A percentile compares a stretch with the other conserved stretches of the same genome.
Evolutionary conservation across 1,139 yeast genomes (phyloP).

Genomic region (Yamadazyma friedrichii): DNA sequence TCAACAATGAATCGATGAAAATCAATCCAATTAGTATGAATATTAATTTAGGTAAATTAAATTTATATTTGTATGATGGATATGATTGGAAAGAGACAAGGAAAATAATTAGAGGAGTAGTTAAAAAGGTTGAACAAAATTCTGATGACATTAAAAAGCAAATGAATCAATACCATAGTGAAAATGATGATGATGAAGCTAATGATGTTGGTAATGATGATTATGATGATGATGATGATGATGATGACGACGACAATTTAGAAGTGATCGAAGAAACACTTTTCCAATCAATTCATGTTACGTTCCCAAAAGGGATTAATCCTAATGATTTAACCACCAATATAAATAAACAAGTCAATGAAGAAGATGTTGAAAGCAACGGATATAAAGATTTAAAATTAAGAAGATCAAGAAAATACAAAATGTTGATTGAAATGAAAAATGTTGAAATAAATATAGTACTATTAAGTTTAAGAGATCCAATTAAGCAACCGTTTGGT

Average conservation of each 20-base stretch:
- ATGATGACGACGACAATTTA: slow-evolving; percentile 19
- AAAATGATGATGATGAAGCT: slow-evolving; percentile 17
- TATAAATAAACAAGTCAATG: slow-evolving; percentile 49
- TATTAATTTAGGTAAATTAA: slow-evolving; percentile 21
- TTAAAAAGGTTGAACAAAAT: slow-evolving; percentile 55
- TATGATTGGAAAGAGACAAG: slow-evolving; percentile 89
- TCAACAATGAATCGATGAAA: slow-evolving; percentile 6
- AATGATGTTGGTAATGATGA: slow-evolving; percentile 18
- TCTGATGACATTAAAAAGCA: not conserved
- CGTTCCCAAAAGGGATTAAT: slow-evolving; percentile 52
- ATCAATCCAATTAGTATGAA: slow-evolving; percentile 31
- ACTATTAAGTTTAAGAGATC: slow-evolving; percentile 50
- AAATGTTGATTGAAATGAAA: slow-evolving; percentile 56
- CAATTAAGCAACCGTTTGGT: slow-evolving; percentile 27
- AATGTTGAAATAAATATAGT: slow-evolving; percentile 49
- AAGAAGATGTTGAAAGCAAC: slow-evolving; percentile 16
- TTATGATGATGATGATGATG: slow-evolving; percentile 17
- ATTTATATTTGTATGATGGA: slow-evolving; percentile 76
- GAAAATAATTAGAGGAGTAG: slow-evolving; percentile 59
- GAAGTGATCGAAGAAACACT: slow-evolving; percentile 58
- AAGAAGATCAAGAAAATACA: slow-evolving; percentile 64
- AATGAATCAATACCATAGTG: slow-evolving; percentile 12
- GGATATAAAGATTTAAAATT: slow-evolving; percentile 50
- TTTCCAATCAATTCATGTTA: slow-evolving; percentile 71
- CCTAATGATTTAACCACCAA: slow-evolving; percentile 48